These are phyloP conservation scores for Suhomyces sp. DNA, from an alignment of 805 yeast species.

Conservation along the genomic window DNA sequence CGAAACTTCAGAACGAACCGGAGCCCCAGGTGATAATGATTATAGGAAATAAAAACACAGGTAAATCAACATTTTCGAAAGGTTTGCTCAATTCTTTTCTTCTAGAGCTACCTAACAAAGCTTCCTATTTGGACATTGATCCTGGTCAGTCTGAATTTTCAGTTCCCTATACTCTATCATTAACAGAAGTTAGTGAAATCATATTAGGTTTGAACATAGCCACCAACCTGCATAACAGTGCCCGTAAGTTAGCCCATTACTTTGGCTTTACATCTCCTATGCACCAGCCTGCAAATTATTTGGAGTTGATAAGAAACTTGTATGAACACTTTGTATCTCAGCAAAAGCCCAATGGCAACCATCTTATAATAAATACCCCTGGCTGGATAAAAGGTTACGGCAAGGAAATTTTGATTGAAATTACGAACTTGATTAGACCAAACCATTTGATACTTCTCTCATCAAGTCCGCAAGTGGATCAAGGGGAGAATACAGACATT, in stretches of 20 bases:
- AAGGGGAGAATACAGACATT: slow-evolving; percentile 27
- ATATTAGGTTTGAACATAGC: slow-evolving; percentile 29
- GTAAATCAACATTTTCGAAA: slow-evolving; percentile 72
- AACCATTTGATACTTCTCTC: slow-evolving; percentile 53
- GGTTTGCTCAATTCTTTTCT: slow-evolving; percentile 50
- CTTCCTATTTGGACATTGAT: slow-evolving; percentile 69
- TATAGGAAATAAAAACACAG: slow-evolving; percentile 71
- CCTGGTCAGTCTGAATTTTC: slow-evolving; percentile 88
- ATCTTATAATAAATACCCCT: slow-evolving; percentile 70
- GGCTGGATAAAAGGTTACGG: slow-evolving; percentile 95
- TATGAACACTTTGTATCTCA: slow-evolving; percentile 24
- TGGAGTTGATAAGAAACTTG: slow-evolving; percentile 41
- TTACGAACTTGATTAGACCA: slow-evolving; percentile 48
- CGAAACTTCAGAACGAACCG: background rate
- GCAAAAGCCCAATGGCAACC: slow-evolving; percentile 22
- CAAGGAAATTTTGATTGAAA: slow-evolving; percentile 52
- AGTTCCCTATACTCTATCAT: slow-evolving; percentile 65
- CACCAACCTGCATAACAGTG: slow-evolving; percentile 4
- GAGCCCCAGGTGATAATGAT: slow-evolving; percentile 34
- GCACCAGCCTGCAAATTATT: slow-evolving; percentile 58
- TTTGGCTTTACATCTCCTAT: slow-evolving; percentile 71
- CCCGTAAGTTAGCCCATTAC: slow-evolving; percentile 28
- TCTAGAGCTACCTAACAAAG: slow-evolving; percentile 17
- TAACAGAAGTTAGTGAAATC: slow-evolving; percentile 34
- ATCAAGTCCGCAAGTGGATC: slow-evolving; percentile 16